phyloP scores from a whole-genome alignment of 106 monocot species.

The Dactylorhiza incarnata region DNA sequence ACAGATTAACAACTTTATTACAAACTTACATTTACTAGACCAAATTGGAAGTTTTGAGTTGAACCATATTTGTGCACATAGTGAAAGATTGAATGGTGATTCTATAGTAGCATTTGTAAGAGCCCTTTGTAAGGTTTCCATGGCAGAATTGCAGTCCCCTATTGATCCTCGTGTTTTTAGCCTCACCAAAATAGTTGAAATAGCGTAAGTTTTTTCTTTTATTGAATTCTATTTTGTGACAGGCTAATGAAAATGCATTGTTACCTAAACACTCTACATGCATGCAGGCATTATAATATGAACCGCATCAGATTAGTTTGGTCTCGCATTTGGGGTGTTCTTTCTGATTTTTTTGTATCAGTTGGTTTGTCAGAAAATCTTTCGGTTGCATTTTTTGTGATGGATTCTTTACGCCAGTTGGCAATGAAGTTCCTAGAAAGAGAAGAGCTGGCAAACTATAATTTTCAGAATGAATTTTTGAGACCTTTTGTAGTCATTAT shows the following conservation, averaged over 20 bases:
- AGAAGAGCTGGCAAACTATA: constrained; percentile 93
- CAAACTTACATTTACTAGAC: constrained; percentile 81
- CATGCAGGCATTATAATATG: constrained; percentile 96
- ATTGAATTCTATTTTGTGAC: not conserved
- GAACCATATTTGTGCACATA: constrained; percentile 93
- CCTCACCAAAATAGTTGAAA: constrained; percentile 96
- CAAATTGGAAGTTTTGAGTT: constrained; percentile 93
- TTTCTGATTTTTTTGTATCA: constrained; percentile 89
- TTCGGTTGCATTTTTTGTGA: constrained; percentile 96
- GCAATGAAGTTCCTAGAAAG: constrained; percentile 96
- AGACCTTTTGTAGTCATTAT: constrained; percentile 86
- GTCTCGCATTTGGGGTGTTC: constrained; percentile 94
- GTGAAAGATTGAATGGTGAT: constrained; percentile 93
- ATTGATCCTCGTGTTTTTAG: constrained; percentile 95
- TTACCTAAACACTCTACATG: constrained; percentile 10
- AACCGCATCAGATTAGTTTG: constrained; percentile 90
- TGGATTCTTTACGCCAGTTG: constrained; percentile 91
- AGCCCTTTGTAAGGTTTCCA: constrained; percentile 95
- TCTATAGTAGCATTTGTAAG: constrained; percentile 97
- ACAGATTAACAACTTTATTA: constrained; percentile 91
- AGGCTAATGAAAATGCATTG: not conserved
- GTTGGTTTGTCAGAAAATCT: constrained; percentile 94
- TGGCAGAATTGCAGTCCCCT: constrained; percentile 83
- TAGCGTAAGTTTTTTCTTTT: constrained; percentile 55
- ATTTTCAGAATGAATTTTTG: constrained; percentile 95